Conservation (phyloP, 495 filamentous ascomycete genomes). For the Podospora anserina region DNA sequence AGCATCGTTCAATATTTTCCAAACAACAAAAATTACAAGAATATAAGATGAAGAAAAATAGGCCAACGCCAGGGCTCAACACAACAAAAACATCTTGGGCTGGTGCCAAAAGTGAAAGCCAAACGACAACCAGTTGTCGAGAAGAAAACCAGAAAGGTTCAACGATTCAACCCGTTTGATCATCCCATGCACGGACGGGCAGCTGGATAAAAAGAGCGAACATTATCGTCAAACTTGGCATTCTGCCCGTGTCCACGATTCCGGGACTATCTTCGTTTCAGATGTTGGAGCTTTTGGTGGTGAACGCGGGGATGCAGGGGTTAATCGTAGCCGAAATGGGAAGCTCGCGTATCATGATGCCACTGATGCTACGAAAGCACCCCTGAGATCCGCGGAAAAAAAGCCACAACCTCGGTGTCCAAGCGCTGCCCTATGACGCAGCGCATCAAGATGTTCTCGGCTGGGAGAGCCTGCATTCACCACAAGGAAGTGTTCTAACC, state of each 20-base stretch:
- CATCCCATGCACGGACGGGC: background rate
- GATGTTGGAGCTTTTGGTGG: background rate
- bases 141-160: background rate
- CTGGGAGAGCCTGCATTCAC: background rate
- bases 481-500: background rate
- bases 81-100: background rate
- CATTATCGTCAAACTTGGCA: background rate
- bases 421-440: background rate
- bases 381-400: background rate
- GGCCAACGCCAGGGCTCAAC: constrained; percentile 13
- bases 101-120: background rate
- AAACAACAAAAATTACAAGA: constrained; percentile 15
- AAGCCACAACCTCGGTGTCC: background rate
- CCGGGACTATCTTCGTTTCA: background rate
- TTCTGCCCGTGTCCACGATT: background rate
- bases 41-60: constrained; percentile 5
- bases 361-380: background rate
- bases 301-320: background rate
- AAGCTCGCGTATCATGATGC: background rate
- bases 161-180: background rate
- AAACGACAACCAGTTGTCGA: background rate
- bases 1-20: constrained; percentile 24
- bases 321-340: background rate
- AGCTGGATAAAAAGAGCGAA: background rate
- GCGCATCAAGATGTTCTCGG: background rate